Base-by-base conservation (phyloP, 352 stramenopile species). In the Phytopythium litorale region DNA sequence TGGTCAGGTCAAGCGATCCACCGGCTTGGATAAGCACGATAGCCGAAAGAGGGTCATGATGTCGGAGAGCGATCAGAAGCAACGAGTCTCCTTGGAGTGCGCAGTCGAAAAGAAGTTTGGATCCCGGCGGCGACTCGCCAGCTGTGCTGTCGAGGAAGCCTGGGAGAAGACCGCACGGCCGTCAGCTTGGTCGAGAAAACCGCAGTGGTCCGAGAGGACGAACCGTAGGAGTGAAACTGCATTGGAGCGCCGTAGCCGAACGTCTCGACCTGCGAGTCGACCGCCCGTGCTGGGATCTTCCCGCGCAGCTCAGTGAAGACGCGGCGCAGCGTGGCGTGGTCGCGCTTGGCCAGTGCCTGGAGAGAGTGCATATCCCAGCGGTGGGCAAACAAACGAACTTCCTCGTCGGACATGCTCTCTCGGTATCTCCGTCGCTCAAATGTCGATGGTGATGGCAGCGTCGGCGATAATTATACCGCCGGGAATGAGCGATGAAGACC, bases 351-450 rank as follows among this genome's bases (percentile, higher is more conserved):
- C 6, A 88, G 56, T 1, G 81, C 78, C 25, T 87, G 73, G 18
- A 88, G 62, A 0, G 66, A 71, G 35, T 90, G 81, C 75, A 90
- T 81, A 59, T 76, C 71, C 78, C 79, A 88, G 40, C 81, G 77
- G 42, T 84, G 73, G 3, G 38, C 43, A 18, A 85, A 67, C 13
- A 90, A 42, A 61, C 71, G 77, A 6, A 62, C 51, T 0, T 53
- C 11, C 35, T 48, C 23, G 21, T 7, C n/a, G 6, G 12, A 11
- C 30, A 54, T 58, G 35, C 4, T 15, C 28, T 3, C 3, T 19
- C 37, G 15, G n/a, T 42, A 8, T 16, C 4, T 42, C 0, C 11
- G 25, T 15, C 46, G 1, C 32, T 5, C 25, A 55, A 13, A 40
- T 23, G 25, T 0, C 11, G 46, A 53, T 16, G n/a, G 23, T 16